phyloP scores from a whole-genome alignment of 169 alveolate genomes.

The Plasmodium chabaudi region DNA sequence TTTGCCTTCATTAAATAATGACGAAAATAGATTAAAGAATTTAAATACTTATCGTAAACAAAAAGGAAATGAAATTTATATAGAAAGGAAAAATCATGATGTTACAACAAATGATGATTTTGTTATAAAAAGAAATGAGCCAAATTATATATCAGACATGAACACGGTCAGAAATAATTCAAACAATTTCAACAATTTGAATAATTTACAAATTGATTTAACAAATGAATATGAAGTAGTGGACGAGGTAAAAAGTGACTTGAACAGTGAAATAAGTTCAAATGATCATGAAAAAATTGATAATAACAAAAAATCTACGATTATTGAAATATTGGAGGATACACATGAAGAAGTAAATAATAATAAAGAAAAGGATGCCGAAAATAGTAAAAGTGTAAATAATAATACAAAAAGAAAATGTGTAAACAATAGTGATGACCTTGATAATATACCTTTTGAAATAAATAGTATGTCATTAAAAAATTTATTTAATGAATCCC shows the following conservation, averaged over 20 bases:
- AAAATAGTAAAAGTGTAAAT: not conserved
- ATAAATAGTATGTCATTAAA: conserved; percentile 55
- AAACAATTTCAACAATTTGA: not conserved
- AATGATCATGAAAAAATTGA: not conserved
- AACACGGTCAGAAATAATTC: not conserved
- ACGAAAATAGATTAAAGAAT: conserved; percentile 50
- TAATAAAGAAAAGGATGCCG: not conserved
- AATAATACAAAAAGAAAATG: not conserved
- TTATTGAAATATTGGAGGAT: not conserved
- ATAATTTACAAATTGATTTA: conserved; percentile 9
- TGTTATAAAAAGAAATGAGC: not conserved
- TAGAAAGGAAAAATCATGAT: conserved; percentile 3
- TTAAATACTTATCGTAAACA: conserved; percentile 44
- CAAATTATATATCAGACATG: not conserved
- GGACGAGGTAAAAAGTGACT: not conserved
- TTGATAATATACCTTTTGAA: conserved; percentile 61
- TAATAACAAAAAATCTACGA: not conserved
- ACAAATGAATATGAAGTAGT: conserved; percentile 21
- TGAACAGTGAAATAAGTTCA: not conserved
- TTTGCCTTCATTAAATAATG: conserved; percentile 35
- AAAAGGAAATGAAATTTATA: conserved; percentile 29
- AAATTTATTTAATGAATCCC: conserved; percentile 43
- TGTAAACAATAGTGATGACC: not conserved
- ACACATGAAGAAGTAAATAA: not conserved
- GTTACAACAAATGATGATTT: not conserved